Evolutionary conservation across 345 rosid species (phyloP), one percentile per base, ranked within the genome.

Genomic region (Lumnitzera littorea): DNA sequence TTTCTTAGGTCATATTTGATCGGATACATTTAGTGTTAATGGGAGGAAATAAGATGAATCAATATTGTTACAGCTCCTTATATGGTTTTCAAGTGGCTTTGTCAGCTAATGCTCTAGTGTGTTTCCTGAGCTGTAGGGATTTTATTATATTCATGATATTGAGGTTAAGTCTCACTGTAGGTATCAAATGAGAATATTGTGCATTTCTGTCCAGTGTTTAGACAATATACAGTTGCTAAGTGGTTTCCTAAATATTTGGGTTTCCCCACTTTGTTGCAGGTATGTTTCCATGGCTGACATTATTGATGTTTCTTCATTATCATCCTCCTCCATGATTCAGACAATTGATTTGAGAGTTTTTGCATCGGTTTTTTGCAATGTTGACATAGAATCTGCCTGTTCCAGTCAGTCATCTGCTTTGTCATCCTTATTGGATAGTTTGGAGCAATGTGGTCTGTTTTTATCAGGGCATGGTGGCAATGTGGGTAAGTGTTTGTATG

Each of bases 251-350:
- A 51, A 53, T 24, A 20, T 29, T 23, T 11, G 27, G 15, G 2
- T 53, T 31, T 11, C 14, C 2, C 60, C 3, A 50, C 57, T 27
- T 60, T 60, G 48, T 56, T 78, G 71, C 73, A 89, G 96, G 80
- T 94, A 90, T 46, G 78, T 86, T 51, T 94, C 91, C n/a, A 75
- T 94, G 71, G 92, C 83, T 56, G 95, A 84, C 74, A 73, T 90
- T 63, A 69, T 90, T 8, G 95, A 94, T 67, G 74, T 86, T 36
- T 88, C 96, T 11, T 74, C 88, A 2, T 48, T 84, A 53, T 79
- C 83, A 5, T 77, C 89, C 60, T 76, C 91, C 63, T 85, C 90
- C 54, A 49, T 68, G 53, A 63, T 88, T 72, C 74, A 64, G 68
- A 79, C 68, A 7, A 78, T 90, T 63, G 99, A 94, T 78, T 74